phyloP scores from a whole-genome alignment of 169 alveolate species.

The Plasmodium berghei region DNA sequence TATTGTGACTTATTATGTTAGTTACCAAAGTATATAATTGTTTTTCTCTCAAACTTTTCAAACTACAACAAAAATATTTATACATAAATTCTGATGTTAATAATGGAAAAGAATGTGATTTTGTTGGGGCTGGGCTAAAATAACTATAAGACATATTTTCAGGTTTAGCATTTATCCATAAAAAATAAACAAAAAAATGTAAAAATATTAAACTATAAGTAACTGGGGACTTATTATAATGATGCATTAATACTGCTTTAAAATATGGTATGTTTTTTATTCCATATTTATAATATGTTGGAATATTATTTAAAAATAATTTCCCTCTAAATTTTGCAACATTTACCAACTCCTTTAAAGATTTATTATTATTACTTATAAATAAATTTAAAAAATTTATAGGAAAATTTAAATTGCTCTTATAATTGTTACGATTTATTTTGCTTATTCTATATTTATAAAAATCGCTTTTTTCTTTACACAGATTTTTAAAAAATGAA shows the following conservation, averaged over 20 bases:
- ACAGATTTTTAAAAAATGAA: too few relatives aligned
- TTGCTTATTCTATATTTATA: too few relatives aligned
- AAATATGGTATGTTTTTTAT: conserved; percentile 9
- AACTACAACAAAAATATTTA: conserved; percentile 45
- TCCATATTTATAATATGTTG: background rate
- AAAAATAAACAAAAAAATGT: conserved; percentile 29
- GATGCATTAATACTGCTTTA: conserved; percentile 2
- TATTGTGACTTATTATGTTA: conserved; percentile 49
- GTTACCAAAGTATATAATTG: conserved; percentile 34
- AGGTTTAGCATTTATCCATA: conserved; percentile 54
- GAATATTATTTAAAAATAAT: background rate
- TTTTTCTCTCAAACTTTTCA: conserved; percentile 31
- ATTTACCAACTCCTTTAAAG: too few relatives aligned
- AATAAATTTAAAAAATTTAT: too few relatives aligned
- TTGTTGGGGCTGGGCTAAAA: background rate
- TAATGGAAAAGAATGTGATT: background rate
- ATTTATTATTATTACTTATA: too few relatives aligned
- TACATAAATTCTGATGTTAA: conserved; percentile 37
- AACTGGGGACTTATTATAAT: conserved; percentile 33
- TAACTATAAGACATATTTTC: background rate
- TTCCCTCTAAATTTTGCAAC: background rate
- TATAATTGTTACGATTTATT: too few relatives aligned
- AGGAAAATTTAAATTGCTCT: too few relatives aligned
- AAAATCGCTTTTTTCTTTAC: too few relatives aligned
- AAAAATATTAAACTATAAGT: conserved; percentile 33